phyloP scores from a whole-genome alignment of 2,329 filamentous ascomycete genomes.

The Pseudocercospora eumusae region DNA sequence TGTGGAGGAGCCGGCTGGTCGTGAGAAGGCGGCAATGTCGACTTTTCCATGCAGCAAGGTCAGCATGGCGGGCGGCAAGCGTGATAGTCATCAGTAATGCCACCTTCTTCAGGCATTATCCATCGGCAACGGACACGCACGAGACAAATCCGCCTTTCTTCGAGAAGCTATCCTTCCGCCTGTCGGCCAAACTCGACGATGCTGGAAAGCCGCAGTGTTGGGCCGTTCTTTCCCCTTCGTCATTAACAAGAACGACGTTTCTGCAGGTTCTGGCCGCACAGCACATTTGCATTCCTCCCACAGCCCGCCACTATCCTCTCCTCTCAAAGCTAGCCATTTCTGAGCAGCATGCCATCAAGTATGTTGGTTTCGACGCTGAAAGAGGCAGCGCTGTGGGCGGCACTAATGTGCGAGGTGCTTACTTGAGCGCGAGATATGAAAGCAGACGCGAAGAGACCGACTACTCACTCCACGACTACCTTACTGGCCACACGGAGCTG shows the following conservation, averaged over 20 bases:
- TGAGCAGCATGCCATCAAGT: constrained; percentile 72
- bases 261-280: constrained; percentile 76
- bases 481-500: constrained; percentile 78
- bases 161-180: constrained; percentile 65
- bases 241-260: constrained; percentile 78
- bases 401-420: constrained; percentile 68
- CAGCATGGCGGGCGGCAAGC: constrained; percentile 7
- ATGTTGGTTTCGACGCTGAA: constrained; percentile 87
- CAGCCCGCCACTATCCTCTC: constrained; percentile 75
- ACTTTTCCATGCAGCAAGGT: constrained; percentile 18
- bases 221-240: constrained; percentile 79
- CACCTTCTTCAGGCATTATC: constrained; percentile 80
- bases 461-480: constrained; percentile 77
- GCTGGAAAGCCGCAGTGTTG: constrained; percentile 60
- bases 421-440: constrained; percentile 88
- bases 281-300: constrained; percentile 73
- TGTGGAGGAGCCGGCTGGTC: constrained; percentile 22
- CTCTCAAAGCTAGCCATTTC: constrained; percentile 61
- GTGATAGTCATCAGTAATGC: constrained; percentile 70
- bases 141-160: constrained; percentile 54
- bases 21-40: constrained; percentile 23
- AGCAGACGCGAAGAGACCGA: constrained; percentile 82
- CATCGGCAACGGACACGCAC: constrained; percentile 48
- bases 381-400: constrained; percentile 56
- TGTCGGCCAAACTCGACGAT: constrained; percentile 50